phyloP scores from a whole-genome alignment of 1,284 basidiomycete genomes.

The Chondrostereum purpureum region DNA sequence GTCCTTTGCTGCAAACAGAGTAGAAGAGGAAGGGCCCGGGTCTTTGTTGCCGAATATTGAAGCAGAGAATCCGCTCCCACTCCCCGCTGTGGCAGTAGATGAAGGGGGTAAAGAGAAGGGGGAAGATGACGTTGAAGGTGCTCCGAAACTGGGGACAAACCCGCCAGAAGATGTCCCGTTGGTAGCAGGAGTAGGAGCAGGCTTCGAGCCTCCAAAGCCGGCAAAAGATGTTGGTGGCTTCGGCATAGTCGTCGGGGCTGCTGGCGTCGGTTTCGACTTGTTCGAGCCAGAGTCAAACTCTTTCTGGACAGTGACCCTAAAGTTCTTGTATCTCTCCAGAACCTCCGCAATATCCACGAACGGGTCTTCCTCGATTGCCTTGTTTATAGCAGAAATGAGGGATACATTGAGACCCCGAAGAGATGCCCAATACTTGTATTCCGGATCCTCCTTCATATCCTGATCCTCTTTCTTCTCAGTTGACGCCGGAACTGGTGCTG shows the following conservation, averaged over 20 bases:
- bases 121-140: slow-evolving; percentile 14
- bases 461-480: slow-evolving; percentile 8
- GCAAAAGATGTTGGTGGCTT: slow-evolving; percentile 32
- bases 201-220: slow-evolving; percentile 17
- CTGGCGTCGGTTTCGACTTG: slow-evolving; percentile 11
- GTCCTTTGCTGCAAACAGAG: no score
- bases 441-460: slow-evolving; percentile 18
- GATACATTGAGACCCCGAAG: slow-evolving; percentile 80
- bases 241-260: slow-evolving; percentile 29
- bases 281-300: slow-evolving; percentile 42
- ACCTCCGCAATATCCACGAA: slow-evolving; percentile 65
- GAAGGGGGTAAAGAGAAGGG: slow-evolving; percentile 21
- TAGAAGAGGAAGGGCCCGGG: no score
- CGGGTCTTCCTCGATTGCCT: slow-evolving; percentile 65
- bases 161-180: slow-evolving; percentile 13
- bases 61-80: no score
- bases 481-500: slow-evolving; percentile 10
- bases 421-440: slow-evolving; percentile 57
- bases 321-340: slow-evolving; percentile 58
- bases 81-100: no score
- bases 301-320: slow-evolving; percentile 52
- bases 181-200: slow-evolving; percentile 12
- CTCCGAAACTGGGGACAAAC: slow-evolving; percentile 16
- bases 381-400: slow-evolving; percentile 56
- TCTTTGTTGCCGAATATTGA: no score